Conservation (phyloP, 2,329 filamentous ascomycete genomes). For the Penicillium frequentans region DNA sequence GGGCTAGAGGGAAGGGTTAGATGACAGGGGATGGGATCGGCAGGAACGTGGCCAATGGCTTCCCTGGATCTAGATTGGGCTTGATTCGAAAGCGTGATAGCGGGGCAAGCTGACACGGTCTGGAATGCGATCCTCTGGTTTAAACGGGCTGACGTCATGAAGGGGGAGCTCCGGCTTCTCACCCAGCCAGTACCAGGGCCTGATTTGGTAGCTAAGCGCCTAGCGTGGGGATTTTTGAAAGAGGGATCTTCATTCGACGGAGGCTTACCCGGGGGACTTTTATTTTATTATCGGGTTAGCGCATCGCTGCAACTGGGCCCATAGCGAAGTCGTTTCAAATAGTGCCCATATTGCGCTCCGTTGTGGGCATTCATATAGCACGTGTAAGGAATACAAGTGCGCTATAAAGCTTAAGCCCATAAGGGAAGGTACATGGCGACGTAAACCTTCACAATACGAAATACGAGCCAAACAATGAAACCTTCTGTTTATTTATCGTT, state of each 20-base stretch:
- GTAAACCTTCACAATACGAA: neutral
- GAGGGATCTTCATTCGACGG: neutral
- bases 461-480: neutral
- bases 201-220: neutral
- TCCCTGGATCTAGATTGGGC: neutral
- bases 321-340: neutral
- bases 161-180: neutral
- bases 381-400: neutral
- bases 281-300: neutral
- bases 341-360: neutral
- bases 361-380: neutral
- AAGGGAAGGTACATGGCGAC: neutral
- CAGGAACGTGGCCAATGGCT: neutral
- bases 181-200: neutral
- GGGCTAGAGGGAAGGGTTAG: neutral
- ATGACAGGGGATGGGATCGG: neutral
- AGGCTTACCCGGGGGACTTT: neutral
- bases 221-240: neutral
- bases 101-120: neutral
- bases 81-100: neutral
- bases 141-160: neutral
- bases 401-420: neutral
- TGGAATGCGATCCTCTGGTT: neutral
- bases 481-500: too few relatives aligned
- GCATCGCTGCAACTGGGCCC: neutral